Base-by-base conservation (phyloP, 2,329 filamentous ascomycete genomes). In the Emericellopsis atlantica region DNA sequence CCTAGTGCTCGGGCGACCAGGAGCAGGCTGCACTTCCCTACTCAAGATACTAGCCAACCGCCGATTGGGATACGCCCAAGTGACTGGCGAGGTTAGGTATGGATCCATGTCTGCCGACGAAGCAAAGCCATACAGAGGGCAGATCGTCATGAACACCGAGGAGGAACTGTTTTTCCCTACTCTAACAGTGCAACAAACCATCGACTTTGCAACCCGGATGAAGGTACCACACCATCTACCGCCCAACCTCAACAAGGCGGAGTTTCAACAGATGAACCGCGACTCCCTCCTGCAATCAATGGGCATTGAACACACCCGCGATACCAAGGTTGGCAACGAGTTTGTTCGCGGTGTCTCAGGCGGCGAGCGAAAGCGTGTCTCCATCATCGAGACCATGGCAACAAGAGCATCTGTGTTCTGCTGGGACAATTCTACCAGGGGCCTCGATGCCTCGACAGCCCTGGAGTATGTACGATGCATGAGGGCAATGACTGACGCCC, bases 401-500 rank as follows among this genome's bases (percentile, higher is more conserved):
- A 56, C 49, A 10, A 18, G 38, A 24, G 33, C 22, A 14, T 21
- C 31, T 22, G 23, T 43, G n/a, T 35, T 79, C 9, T 79, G 74
- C 49, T 84, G 78, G 77, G 81, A 85, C 49, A 83, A 85, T 51
- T 74, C 72, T 1, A 84, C 80, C 1, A 63, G 81, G 41, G 81
- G 81, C 33, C 62, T 85, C 1, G 81, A 85, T 56, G 75, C 79
- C 10, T 79, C 71, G n/a, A 84, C 77, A 1, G 81, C 81, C 6
- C 63, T 84, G 1, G 81, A 84, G 46, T 84, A 81, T 46, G 75
- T 74, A n/a, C 72, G 72, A 41, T 69, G 67, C 1, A 54, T 76
- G 4, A 68, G 73, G 3, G 64, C 65, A 42, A 75, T 81, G 66
- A 81, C 80, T 5, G 74, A 82, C 46, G 66, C 79, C 47, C 73